Evolutionary conservation across 768 basidiomycete species (phyloP), one percentile per base, ranked within the genome.

Genomic region (Xanthoconium stramineum): DNA sequence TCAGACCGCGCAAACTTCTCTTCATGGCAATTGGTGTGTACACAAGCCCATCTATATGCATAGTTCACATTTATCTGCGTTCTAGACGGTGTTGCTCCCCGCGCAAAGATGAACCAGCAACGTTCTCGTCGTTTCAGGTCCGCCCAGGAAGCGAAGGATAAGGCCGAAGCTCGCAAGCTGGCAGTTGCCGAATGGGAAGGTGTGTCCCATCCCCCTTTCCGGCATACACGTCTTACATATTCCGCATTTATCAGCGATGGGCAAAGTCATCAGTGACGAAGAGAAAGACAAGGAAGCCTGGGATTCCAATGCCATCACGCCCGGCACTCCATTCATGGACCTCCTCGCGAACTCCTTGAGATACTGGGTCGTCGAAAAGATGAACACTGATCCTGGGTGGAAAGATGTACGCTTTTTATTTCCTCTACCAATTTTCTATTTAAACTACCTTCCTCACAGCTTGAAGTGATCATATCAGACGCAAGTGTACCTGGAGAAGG

Each of bases 101-200:
- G 96, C 65, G 97, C 97, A 39, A 99, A 99, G 76, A 99, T 99
- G 97, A 99, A 99, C 69, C 97, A 99, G 68, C 97, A 99, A 71
- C 92, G 97, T 11, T 94, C 94, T 15, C 82, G 97, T 62, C 93
- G 97, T 53, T 99, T 99, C 76, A 84, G 97, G 57, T 84, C 94
- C 20, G 86, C 93, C 3, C 94, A 96, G 69, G 97, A 99, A 72
- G 94, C 97, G 5, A 86, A 88, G 58, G 92, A 96, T 36, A 96
- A 97, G 73, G 94, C 93, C 55, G 86, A 91, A 54, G 91, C 92
- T 47, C 82, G 86, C 39, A 83, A 83, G 67, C 88, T 95, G 69
- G 86, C 91, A 4, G 80, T 97, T 43, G 80, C 84, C 3, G 66
- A 94, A 61, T 96, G 92, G 84, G 88, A 97, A 81, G 83, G 94